Evolutionary conservation across 495 filamentous ascomycete genomes (phyloP).

Genomic region (Penicillium angulare): DNA sequence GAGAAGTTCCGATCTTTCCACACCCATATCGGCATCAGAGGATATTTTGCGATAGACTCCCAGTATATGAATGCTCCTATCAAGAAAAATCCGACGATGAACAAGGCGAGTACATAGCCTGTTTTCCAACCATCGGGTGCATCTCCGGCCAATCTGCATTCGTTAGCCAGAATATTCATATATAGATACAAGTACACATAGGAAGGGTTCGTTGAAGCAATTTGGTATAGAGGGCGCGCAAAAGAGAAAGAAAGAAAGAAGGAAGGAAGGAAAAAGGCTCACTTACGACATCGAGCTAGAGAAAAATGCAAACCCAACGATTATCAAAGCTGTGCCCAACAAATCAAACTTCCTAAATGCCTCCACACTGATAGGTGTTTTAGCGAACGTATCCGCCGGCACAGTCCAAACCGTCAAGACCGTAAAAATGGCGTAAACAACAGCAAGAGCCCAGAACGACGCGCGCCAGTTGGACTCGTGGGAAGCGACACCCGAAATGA

Average conservation of each 20-base stretch:
- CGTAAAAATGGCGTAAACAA: constrained; percentile 59
- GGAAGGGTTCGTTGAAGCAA: no score
- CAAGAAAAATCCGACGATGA: constrained; percentile 60
- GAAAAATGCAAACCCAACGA: constrained; percentile 63
- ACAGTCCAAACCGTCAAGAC: constrained; percentile 62
- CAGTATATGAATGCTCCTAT: constrained; percentile 60
- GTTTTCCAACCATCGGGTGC: constrained; percentile 64
- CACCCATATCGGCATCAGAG: constrained; percentile 39
- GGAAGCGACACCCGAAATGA: constrained; percentile 64
- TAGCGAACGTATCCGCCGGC: constrained; percentile 52
- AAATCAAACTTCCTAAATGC: constrained; percentile 61
- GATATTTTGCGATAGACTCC: constrained; percentile 45
- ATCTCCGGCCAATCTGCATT: constrained; percentile 42
- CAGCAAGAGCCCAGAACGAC: constrained; percentile 61
- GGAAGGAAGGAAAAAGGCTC: background rate
- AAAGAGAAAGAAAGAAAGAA: background rate
- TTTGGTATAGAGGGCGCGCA: no score
- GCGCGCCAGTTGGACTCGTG: constrained; percentile 68
- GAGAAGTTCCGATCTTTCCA: constrained; percentile 42
- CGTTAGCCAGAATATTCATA: constrained; percentile 9
- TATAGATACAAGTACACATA: background rate
- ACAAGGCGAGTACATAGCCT: constrained; percentile 61
- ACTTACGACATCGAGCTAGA: constrained; percentile 62
- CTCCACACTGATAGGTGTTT: constrained; percentile 43
- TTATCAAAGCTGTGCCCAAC: constrained; percentile 61